phyloP scores from a whole-genome alignment of 345 rosid species.

The Passiflora organensis region DNA sequence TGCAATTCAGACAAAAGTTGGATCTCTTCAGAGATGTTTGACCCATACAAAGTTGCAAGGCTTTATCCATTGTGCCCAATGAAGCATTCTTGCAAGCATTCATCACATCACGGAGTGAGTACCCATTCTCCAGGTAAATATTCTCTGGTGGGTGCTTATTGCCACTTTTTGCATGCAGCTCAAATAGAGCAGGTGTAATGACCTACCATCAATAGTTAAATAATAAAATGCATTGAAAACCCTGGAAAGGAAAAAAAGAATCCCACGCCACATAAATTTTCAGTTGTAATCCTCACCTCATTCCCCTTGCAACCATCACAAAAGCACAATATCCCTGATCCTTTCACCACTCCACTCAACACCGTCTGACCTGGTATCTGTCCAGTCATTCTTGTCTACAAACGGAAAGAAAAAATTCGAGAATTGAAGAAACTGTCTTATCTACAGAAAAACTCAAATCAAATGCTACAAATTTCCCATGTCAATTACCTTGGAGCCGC shows the following conservation, averaged over 20 bases:
- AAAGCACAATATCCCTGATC: conserved; percentile 64
- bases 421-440: too few relatives aligned
- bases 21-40: conserved; percentile 43
- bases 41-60: conserved; percentile 45
- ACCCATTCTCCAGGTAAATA: conserved; percentile 67
- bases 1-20: conserved; percentile 68
- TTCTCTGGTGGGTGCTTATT: conserved; percentile 86
- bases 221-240: conserved; percentile 1
- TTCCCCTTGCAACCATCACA: conserved; percentile 59
- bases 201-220: conserved; percentile 35
- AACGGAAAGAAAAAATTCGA: conserved; percentile 3
- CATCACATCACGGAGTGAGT: conserved; percentile 76
- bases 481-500: conserved; percentile 53
- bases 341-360: conserved; percentile 59
- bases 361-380: too few relatives aligned
- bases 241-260: neutral
- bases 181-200: conserved; percentile 51
- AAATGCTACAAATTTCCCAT: too few relatives aligned
- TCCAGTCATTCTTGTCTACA: conserved; percentile 43
- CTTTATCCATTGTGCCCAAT: conserved; percentile 52
- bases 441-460: too few relatives aligned
- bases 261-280: neutral
- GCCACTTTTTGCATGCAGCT: conserved; percentile 78
- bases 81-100: conserved; percentile 63
- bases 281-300: conserved; percentile 37